These are phyloP conservation scores for Haberlea rhodopensis DNA, from an alignment of 257 asterid genomes.

Conservation along the genomic window DNA sequence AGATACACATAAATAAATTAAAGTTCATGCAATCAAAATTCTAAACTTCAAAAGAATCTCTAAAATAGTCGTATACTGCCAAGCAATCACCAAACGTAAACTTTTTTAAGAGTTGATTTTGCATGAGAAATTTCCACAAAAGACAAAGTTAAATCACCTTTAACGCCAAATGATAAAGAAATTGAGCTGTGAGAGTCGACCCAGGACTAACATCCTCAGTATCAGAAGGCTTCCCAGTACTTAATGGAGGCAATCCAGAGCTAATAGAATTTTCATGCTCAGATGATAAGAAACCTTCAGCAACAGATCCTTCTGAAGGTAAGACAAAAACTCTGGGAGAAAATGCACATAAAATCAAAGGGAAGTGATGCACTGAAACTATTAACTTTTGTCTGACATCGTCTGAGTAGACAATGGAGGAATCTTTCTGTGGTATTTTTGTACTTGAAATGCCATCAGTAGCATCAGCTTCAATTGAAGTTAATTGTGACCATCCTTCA, in stretches of 20 bases:
- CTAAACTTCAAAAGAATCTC: conserved; percentile 4
- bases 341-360: conserved; percentile 80
- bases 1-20: conserved; percentile 2
- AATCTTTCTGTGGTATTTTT: conserved; percentile 36
- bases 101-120: conserved; percentile 16
- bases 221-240: conserved; percentile 61
- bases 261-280: conserved; percentile 81
- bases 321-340: conserved; percentile 89
- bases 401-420: conserved; percentile 36
- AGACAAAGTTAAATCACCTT: conserved; percentile 52
- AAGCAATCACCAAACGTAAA: conserved; percentile 15
- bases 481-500: conserved; percentile 74
- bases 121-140: conserved; percentile 18
- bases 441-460: conserved; percentile 40
- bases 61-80: conserved; percentile 11
- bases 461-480: conserved; percentile 49
- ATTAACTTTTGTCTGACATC: conserved; percentile 55
- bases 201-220: conserved; percentile 81
- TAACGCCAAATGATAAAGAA: conserved; percentile 79
- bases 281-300: conserved; percentile 75
- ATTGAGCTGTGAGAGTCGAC: conserved; percentile 86
- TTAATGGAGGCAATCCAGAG: conserved; percentile 85
- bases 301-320: conserved; percentile 95
- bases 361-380: conserved; percentile 82
- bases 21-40: conserved; percentile 14